Evolutionary conservation across 192 early-diverging fungal species (phyloP).

Genomic region (Coemansia sp.): DNA sequence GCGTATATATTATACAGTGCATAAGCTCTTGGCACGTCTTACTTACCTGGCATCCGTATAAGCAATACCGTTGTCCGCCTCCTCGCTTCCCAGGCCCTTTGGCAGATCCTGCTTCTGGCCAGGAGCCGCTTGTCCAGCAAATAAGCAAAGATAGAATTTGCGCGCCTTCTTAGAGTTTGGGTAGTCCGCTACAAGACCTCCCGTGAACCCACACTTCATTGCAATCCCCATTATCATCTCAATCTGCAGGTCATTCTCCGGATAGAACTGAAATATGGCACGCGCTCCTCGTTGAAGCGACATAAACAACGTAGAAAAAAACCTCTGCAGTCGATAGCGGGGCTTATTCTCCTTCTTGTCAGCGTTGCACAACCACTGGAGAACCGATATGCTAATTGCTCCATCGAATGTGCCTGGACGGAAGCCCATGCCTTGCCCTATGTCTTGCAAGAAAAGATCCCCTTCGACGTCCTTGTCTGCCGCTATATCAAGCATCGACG

Average conservation of each 20-base stretch:
- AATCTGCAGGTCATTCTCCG: slow-evolving; percentile 92
- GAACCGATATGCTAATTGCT: slow-evolving; percentile 88
- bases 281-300: slow-evolving; percentile 82
- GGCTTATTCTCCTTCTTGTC: slow-evolving; percentile 89
- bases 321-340: slow-evolving; percentile 76
- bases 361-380: slow-evolving; percentile 99
- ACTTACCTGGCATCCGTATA: slow-evolving; percentile 43
- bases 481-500: slow-evolving; percentile 93
- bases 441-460: slow-evolving; percentile 94
- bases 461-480: slow-evolving; percentile 90
- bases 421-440: slow-evolving; percentile 91
- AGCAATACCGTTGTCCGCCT: slow-evolving; percentile 22
- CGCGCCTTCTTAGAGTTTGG: slow-evolving; percentile 96
- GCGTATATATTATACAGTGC: background rate
- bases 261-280: slow-evolving; percentile 99
- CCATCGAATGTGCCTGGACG: slow-evolving; percentile 97
- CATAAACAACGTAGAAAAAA: slow-evolving; percentile 94
- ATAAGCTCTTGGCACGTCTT: background rate
- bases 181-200: slow-evolving; percentile 93
- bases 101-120: slow-evolving; percentile 48
- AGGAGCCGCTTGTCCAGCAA: slow-evolving; percentile 76
- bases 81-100: slow-evolving; percentile 35
- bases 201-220: slow-evolving; percentile 92
- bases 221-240: slow-evolving; percentile 88
- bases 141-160: slow-evolving; percentile 95